A percentile compares a stretch with the other conserved stretches of the same genome.
phyloP scores from a whole-genome alignment of 148 eudicot species.

The Fallopia convolvulus region DNA sequence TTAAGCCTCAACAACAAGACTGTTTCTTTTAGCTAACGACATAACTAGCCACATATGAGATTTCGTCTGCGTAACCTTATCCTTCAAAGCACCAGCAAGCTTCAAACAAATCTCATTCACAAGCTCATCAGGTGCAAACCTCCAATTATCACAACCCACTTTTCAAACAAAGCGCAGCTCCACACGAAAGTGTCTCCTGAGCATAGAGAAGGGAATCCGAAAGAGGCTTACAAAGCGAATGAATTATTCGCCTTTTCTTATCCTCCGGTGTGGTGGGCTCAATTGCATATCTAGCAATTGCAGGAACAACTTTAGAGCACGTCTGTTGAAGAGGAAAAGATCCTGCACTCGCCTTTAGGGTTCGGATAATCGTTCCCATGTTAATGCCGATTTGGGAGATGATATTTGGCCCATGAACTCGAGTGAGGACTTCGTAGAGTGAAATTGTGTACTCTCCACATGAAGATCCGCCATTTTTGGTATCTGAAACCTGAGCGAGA shows the following conservation, averaged over 20 bases:
- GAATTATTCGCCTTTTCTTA: constrained; percentile 56
- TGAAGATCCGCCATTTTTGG: constrained; percentile 52
- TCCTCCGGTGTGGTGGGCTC: constrained; percentile 71
- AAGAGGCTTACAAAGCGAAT: constrained; percentile 85
- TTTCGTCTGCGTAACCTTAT: constrained; percentile 49
- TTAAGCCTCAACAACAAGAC: constrained; percentile 73
- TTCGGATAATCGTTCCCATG: constrained; percentile 67
- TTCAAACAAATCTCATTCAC: constrained; percentile 85
- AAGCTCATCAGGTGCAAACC: constrained; percentile 72
- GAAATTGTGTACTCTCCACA: constrained; percentile 87
- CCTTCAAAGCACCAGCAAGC: constrained; percentile 70
- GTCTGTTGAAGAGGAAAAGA: constrained; percentile 96
- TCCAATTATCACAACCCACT: constrained; percentile 90
- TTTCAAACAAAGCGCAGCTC: constrained; percentile 89
- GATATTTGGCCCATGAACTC: constrained; percentile 87
- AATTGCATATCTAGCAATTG: constrained; percentile 82
- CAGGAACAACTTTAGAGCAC: constrained; percentile 90
- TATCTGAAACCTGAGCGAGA: constrained; percentile 95
- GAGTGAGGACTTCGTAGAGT: constrained; percentile 87
- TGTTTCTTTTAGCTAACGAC: constrained; percentile 78
- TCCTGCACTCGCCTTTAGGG: constrained; percentile 63
- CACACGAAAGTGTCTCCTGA: constrained; percentile 76
- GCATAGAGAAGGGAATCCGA: constrained; percentile 63
- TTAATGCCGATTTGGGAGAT: constrained; percentile 71
- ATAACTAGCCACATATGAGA: constrained; percentile 83